Conservation (phyloP, 192 early-diverging fungal species). For the Backusella westeae region DNA sequence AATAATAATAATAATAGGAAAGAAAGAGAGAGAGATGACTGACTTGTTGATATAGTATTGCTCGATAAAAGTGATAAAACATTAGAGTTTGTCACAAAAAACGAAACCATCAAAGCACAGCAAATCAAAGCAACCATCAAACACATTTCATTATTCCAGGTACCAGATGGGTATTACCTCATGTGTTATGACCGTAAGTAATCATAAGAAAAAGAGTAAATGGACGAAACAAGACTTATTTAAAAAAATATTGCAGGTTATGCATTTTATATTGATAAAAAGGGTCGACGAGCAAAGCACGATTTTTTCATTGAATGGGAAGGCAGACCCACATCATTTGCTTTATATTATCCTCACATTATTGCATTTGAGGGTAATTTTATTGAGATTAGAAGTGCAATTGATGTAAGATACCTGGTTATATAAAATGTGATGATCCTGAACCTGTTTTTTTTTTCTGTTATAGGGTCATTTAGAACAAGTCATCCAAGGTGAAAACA, state of each 20-base stretch:
- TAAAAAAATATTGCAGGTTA: conserved; percentile 58
- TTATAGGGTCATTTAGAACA: conserved; percentile 51
- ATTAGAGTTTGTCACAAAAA: conserved; percentile 76
- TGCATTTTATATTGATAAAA: conserved; percentile 89
- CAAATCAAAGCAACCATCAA: conserved; percentile 45
- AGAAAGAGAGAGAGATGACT: conserved; percentile 17
- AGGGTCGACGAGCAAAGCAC: conserved; percentile 67
- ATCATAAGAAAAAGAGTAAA: neutral
- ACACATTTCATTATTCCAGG: conserved; percentile 79
- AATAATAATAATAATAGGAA: neutral
- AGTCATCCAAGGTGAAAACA: conserved; percentile 52
- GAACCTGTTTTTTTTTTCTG: neutral
- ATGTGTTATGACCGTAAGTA: conserved; percentile 87
- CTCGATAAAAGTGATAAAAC: conserved; percentile 79
- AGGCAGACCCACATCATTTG: conserved; percentile 80
- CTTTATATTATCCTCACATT: conserved; percentile 79
- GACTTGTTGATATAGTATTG: conserved; percentile 46
- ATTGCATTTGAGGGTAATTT: conserved; percentile 88
- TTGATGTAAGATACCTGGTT: conserved; percentile 49
- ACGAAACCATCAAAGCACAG: conserved; percentile 46
- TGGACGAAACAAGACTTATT: neutral
- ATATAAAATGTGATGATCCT: neutral
- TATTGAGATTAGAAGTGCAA: conserved; percentile 84
- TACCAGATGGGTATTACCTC: conserved; percentile 72
- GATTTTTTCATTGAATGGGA: conserved; percentile 87